These are phyloP conservation scores for Debaryomycetaceae sp. DNA, from an alignment of 1,139 yeast species.

Conservation along the genomic window DNA sequence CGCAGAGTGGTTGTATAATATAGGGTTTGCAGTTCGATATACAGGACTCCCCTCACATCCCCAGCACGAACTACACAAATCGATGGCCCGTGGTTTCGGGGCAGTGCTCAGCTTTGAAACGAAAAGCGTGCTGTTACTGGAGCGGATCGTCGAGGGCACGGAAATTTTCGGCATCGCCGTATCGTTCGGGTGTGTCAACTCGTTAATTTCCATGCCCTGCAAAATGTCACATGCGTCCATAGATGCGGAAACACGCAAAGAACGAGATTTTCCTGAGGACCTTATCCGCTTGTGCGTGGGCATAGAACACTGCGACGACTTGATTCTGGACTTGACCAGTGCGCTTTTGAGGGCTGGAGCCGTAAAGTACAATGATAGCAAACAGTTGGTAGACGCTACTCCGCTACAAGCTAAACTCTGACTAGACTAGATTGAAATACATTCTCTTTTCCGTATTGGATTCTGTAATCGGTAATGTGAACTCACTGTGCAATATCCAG, in stretches of 20 bases:
- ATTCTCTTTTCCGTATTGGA: too few relatives aligned
- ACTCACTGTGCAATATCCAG: too few relatives aligned
- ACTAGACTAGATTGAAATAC: constrained; percentile 1
- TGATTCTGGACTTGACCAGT: constrained; percentile 61
- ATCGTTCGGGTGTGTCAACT: constrained; percentile 89
- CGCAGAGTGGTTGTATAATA: constrained; percentile 58
- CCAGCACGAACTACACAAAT: constrained; percentile 65
- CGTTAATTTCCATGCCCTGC: constrained; percentile 86
- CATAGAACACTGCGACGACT: constrained; percentile 57
- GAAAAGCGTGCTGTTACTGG: constrained; percentile 57
- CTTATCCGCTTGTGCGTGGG: constrained; percentile 83
- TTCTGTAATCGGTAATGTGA: too few relatives aligned
- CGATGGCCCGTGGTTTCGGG: constrained; percentile 78
- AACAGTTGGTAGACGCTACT: constrained; percentile 35
- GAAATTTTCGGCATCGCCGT: constrained; percentile 83
- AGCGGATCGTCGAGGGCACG: constrained; percentile 64
- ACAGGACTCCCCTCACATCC: constrained; percentile 81
- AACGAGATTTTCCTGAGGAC: constrained; percentile 87
- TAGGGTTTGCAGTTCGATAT: constrained; percentile 63
- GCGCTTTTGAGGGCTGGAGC: constrained; percentile 64
- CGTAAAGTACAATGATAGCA: constrained; percentile 31
- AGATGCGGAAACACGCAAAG: constrained; percentile 75
- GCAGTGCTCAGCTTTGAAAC: constrained; percentile 87
- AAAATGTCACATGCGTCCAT: constrained; percentile 96
- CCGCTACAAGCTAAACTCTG: constrained; percentile 30